phyloP scores from a whole-genome alignment of 2,329 filamentous ascomycete species.

The Periglandula ipomoeae region DNA sequence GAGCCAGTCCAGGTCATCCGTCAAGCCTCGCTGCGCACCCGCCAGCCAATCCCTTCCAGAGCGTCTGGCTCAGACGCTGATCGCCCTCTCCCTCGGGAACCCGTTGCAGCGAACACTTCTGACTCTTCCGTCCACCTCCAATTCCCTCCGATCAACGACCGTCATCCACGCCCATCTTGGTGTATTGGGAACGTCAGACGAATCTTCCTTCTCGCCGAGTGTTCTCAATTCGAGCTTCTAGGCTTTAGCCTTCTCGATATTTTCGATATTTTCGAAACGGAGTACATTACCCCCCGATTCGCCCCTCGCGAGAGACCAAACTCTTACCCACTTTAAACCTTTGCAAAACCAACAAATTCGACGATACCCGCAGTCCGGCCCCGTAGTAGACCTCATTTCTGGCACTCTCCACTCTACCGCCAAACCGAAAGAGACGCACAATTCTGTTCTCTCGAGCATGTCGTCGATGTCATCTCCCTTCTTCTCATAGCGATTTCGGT shows the following conservation, averaged over 20 bases:
- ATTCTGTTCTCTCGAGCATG: slow-evolving; percentile 1
- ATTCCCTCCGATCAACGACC: background rate
- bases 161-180: background rate
- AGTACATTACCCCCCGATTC: background rate
- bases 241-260: background rate
- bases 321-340: background rate
- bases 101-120: background rate
- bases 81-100: background rate
- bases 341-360: background rate
- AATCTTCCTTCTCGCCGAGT: background rate
- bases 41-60: background rate
- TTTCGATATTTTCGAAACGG: no score
- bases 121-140: background rate
- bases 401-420: slow-evolving; percentile 3
- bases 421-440: background rate
- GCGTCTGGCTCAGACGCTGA: background rate
- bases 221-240: background rate
- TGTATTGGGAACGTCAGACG: background rate
- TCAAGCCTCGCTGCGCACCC: background rate
- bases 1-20: background rate
- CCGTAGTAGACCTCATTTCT: slow-evolving; percentile 2
- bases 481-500: slow-evolving; percentile 1
- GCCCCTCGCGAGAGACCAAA: background rate
- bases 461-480: background rate
- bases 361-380: slow-evolving; percentile 4